Base-by-base conservation (phyloP, 805 yeast species). In the Kluyveromyces aestuarii region DNA sequence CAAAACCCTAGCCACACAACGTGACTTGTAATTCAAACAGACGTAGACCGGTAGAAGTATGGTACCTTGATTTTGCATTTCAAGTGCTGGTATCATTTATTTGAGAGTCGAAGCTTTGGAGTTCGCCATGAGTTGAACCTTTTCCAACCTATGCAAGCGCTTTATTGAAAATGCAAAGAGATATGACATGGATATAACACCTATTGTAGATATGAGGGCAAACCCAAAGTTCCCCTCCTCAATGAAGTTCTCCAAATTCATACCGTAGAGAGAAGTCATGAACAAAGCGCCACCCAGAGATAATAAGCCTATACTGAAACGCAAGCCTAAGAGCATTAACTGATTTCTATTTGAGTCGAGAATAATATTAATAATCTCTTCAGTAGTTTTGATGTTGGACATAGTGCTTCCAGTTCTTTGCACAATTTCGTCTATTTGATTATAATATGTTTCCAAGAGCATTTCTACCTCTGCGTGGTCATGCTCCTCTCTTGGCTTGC, bases 321-420 rank as follows among this genome's bases (percentile, higher is more conserved):
- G 76, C 49, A 93, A 72, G 2, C 96, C 95, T 38, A 93, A 71
- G 27, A 89, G 64, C 96, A 93, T 89, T 51, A 93, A 73, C 55
- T 91, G 88, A 66, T 93, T 93, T 66, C 99, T 77, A 65, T 93
- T 91, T 1, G 97, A 84, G 63, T 93, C 99, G 50, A 93, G 69
- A 21, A 93, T 84, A 54, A 93, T 90, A 59, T 89, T 89, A 51
- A 90, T 89, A 58, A 93, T 89, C 64, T 93, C 99, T 64, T 93
- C 98, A 0, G 97, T 90, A 18, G 96, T 87, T 53, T 80, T 79
- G 48, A 93, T 91, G 62, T 91, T 90, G n/a, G 85, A 77, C 33
- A 81, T 76, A 37, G 87, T 69, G 54, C 79, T 85, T 53, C 84
- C 93, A 18, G 84, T 84, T 2, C 86, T 85, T 63, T 93, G 98